A percentile compares a stretch with the other conserved stretches of the same genome.
Evolutionary conservation across 2,329 filamentous ascomycete genomes (phyloP).

Genomic region (Clonostachys rosea): DNA sequence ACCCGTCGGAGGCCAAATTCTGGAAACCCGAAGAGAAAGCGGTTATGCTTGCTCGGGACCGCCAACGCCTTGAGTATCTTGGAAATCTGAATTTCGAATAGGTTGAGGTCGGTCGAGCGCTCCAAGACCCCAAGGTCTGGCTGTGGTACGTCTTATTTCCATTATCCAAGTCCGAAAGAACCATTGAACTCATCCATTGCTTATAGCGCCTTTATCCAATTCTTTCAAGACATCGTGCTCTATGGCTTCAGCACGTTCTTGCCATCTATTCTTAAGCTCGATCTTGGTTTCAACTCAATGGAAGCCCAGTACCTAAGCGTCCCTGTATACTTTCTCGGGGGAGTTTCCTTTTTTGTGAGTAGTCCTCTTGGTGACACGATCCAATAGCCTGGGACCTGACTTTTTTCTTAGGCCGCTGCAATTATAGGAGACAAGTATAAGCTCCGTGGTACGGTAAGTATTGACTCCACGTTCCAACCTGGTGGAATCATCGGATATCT

Average conservation of each 20-base stretch:
- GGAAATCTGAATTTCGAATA: slow-evolving; percentile 42
- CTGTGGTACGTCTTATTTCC: slow-evolving; percentile 25
- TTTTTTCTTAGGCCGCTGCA: neutral
- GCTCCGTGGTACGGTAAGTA: neutral
- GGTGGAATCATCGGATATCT: no score
- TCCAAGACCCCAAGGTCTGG: slow-evolving; percentile 46
- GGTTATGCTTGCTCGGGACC: slow-evolving; percentile 42
- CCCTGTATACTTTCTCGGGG: slow-evolving; percentile 49
- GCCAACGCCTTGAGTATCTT: slow-evolving; percentile 40
- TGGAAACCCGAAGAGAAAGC: slow-evolving; percentile 39
- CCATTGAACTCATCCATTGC: neutral
- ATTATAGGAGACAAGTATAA: neutral
- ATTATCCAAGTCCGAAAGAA: neutral
- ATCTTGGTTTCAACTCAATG: slow-evolving; percentile 44
- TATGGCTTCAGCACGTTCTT: slow-evolving; percentile 57
- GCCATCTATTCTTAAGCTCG: slow-evolving; percentile 44
- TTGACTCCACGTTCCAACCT: neutral
- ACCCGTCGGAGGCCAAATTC: slow-evolving; percentile 38
- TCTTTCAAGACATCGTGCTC: slow-evolving; percentile 45
- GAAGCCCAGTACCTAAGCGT: slow-evolving; percentile 49
- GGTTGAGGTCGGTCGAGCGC: slow-evolving; percentile 39
- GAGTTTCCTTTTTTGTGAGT: slow-evolving; percentile 31
- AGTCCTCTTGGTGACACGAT: neutral
- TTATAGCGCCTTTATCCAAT: slow-evolving; percentile 34
- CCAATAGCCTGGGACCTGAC: no score